Conservation (phyloP, 2,329 filamentous ascomycete genomes). For the Coleophoma cylindrospora region DNA sequence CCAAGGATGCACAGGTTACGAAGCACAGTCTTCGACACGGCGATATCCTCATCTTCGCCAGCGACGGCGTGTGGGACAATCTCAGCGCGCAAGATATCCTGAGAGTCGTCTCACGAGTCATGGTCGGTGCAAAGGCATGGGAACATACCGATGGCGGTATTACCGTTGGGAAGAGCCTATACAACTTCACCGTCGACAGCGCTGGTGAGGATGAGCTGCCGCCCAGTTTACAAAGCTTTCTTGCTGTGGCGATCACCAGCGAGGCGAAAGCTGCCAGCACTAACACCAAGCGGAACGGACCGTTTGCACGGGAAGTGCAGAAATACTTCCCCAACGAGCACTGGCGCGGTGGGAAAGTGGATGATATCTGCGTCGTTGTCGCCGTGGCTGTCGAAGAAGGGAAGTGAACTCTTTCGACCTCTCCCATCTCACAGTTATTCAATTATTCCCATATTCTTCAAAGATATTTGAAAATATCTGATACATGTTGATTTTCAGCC, state of each 20-base stretch:
- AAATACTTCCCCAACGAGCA: conserved; percentile 80
- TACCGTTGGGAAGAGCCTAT: conserved; percentile 56
- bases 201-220: conserved; percentile 33
- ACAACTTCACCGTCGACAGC: conserved; percentile 43
- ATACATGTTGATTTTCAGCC: no score
- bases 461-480: no score
- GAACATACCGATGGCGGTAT: conserved; percentile 56
- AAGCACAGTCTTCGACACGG: conserved; percentile 77
- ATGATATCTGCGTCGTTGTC: conserved; percentile 89
- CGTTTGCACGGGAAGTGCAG: conserved; percentile 92
- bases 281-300: conserved; percentile 78
- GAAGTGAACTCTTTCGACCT: conserved; percentile 9
- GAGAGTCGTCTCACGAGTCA: conserved; percentile 69
- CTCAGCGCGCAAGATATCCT: conserved; percentile 87
- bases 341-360: conserved; percentile 89
- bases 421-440: no score
- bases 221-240: conserved; percentile 64
- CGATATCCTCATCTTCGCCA: conserved; percentile 89
- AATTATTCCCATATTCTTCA: no score
- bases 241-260: conserved; percentile 74
- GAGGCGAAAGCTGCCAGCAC: conserved; percentile 83
- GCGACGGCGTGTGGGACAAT: conserved; percentile 95
- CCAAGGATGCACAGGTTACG: conserved; percentile 76
- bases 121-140: conserved; percentile 75
- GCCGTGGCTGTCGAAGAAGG: conserved; percentile 67